Base-by-base conservation (phyloP, 352 stramenopile genomes). In the Globisporangium paroecandrum region DNA sequence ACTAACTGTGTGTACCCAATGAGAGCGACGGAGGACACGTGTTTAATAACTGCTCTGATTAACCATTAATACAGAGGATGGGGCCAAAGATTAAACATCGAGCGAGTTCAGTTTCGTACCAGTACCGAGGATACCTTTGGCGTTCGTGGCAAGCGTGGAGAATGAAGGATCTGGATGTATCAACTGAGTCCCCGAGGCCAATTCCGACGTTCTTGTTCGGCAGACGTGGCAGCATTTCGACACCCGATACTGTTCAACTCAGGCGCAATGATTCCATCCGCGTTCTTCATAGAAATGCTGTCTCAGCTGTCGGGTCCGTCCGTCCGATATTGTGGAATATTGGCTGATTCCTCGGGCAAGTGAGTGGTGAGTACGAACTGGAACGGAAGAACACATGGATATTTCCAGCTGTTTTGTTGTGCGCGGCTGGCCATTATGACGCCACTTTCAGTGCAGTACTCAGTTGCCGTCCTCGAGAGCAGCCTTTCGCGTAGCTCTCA, bases 21-120 rank as follows among this genome's bases (percentile, higher is more conserved):
- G 53, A 12, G 53, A 38, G 36, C 53, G 4, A 38, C 24, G 4
- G 12, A 20, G 12, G 53, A 1, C 53, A 58, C 53, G 24, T 20
- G 53, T 25, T 34, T 34, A 57, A 4, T 34, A 57, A 4, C 34
- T 22, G 53, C 13, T 47, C 41, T 22, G 53, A 58, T 38, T 58
- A 58, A 38, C 13, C 53, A 38, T 58, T 58, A 58, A 58, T 58
- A 20, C 41, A 47, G 49, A 34, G 51, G 51, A 58, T 58, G 53
- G 13, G 53, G 24, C 49, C 22, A 20, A 22, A 25, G 10, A 13
- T 12, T 32, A 27, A 32, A 15, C 29, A 56, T 27, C 51, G 4
- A 34, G 51, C 22, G 10, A 18, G 22, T 29, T 34, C 51, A 57
- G 51, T 32, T 27, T 57, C 3, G 41, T 4, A 47, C 41, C 13